Percentiles rank a stretch among this genome's conserved stretches.
Conservation (phyloP, 305 asterid genomes). For the Solanum hybrid region DNA sequence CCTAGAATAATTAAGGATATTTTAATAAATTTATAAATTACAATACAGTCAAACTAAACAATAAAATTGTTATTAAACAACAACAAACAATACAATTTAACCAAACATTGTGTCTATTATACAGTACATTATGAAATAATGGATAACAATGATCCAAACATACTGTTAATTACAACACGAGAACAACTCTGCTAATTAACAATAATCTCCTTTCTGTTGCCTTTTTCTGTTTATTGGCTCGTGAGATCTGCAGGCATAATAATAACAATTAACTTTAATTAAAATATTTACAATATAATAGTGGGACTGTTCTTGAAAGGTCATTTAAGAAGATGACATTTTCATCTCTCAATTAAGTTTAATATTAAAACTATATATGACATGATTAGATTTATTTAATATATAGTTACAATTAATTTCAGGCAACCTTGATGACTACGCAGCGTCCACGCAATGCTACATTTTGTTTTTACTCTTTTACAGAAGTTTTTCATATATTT, state of each 20-base stretch:
- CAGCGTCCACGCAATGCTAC: background rate
- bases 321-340: background rate
- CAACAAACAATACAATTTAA: no score
- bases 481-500: no score
- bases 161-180: background rate
- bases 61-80: no score
- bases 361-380: background rate
- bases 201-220: constrained; percentile 4
- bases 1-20: no score
- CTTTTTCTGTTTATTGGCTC: background rate
- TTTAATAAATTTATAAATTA: no score
- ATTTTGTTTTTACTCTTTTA: background rate
- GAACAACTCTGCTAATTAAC: background rate
- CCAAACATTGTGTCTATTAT: no score
- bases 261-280: background rate
- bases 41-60: no score
- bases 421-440: background rate
- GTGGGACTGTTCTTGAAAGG: background rate
- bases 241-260: background rate
- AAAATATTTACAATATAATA: background rate
- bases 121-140: no score
- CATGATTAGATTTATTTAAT: background rate
- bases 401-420: background rate
- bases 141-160: no score
- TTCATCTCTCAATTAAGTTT: background rate